Evolutionary conservation across 768 basidiomycete species (phyloP).

Genomic region (Glaciozyma martinii): DNA sequence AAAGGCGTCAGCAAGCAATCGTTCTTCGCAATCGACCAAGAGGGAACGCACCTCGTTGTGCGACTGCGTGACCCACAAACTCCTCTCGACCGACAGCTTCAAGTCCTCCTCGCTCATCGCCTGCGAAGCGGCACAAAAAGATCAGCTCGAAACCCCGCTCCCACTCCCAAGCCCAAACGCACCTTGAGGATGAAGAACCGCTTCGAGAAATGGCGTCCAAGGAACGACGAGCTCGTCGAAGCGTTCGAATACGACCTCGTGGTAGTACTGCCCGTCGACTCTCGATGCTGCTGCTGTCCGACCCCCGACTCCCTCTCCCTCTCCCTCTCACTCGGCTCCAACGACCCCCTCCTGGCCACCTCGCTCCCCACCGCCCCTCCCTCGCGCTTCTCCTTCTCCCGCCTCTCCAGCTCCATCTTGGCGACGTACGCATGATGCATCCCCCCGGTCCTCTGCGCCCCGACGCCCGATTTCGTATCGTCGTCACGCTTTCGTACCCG

Average conservation of each 20-base stretch:
- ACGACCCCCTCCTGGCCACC: not conserved
- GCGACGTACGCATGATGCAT: conserved; percentile 74
- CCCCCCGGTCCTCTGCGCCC: conserved; percentile 67
- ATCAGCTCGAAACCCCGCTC: too few relatives aligned
- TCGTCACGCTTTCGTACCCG: conserved; percentile 71
- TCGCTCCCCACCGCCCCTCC: not conserved
- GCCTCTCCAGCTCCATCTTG: conserved; percentile 16
- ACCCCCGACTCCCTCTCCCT: not conserved
- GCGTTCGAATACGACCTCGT: conserved; percentile 54
- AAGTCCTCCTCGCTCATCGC: conserved; percentile 31
- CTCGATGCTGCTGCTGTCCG: not conserved
- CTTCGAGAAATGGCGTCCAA: conserved; percentile 65
- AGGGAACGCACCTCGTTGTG: conserved; percentile 30
- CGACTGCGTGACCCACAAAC: conserved; percentile 83
- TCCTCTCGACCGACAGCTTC: conserved; percentile 48
- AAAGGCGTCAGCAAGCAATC: conserved; percentile 47
- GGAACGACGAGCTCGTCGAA: conserved; percentile 73
- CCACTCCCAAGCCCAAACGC: not conserved
- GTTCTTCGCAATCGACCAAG: conserved; percentile 41
- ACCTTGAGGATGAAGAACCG: conserved; percentile 45
- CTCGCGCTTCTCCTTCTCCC: conserved; percentile 27
- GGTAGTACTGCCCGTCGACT: conserved; percentile 16
- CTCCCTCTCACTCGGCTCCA: not conserved
- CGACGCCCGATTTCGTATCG: conserved; percentile 79
- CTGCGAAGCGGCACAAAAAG: too few relatives aligned